Conservation (phyloP, 2,329 filamentous ascomycete genomes). For the Apiospora saccharicola region DNA sequence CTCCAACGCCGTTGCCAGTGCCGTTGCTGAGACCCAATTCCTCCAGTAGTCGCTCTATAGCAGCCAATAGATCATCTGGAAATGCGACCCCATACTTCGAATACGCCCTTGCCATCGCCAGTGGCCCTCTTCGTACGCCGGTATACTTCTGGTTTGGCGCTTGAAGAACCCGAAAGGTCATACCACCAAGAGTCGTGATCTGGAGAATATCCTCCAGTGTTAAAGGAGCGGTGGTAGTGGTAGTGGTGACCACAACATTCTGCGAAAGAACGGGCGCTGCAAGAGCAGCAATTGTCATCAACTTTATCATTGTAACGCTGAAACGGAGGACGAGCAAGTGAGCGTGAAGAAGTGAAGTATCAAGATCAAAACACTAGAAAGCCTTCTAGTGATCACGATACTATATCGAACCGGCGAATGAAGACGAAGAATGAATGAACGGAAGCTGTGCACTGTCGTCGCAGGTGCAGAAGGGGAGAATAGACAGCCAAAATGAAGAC, state of each 20-base stretch:
- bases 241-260: slow-evolving; percentile 15
- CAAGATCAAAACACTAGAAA: background rate
- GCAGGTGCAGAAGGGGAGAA: background rate
- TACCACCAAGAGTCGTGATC: slow-evolving; percentile 26
- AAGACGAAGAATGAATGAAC: background rate
- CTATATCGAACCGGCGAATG: background rate
- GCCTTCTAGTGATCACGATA: background rate
- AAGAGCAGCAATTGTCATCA: slow-evolving; percentile 6
- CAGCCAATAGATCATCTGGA: slow-evolving; percentile 25
- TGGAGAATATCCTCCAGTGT: slow-evolving; percentile 22
- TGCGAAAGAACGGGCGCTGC: slow-evolving; percentile 22
- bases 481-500: background rate
- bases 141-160: slow-evolving; percentile 24
- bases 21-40: slow-evolving; percentile 33
- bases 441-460: background rate
- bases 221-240: slow-evolving; percentile 9
- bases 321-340: background rate
- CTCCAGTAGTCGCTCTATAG: slow-evolving; percentile 22
- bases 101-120: slow-evolving; percentile 27
- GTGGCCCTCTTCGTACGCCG: slow-evolving; percentile 21
- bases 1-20: slow-evolving; percentile 32
- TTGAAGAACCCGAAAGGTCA: slow-evolving; percentile 29
- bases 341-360: background rate
- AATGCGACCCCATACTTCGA: slow-evolving; percentile 25
- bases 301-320: slow-evolving; percentile 22